Evolutionary conservation across 768 basidiomycete species (phyloP), one percentile per base, ranked within the genome.

Genomic region (Suillus paluster): DNA sequence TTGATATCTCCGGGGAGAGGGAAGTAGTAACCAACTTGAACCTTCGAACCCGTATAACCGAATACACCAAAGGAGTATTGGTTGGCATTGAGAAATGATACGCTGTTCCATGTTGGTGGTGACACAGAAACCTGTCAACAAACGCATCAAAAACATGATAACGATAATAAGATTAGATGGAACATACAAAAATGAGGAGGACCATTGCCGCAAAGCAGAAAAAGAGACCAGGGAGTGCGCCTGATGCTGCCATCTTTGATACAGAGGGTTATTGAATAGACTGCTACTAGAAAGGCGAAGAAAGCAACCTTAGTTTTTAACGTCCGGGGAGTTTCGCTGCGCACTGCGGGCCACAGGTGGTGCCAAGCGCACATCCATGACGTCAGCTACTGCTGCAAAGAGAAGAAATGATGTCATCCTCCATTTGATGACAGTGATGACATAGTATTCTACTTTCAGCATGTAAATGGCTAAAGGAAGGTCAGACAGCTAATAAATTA

Each of bases 181-280:
- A 48, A 80, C 86, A 39, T 75, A 91, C 91, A 66, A 91, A 85
- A 66, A 89, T 76, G 45, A 93, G 84, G 27, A 91, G 79, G 8
- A 86, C 83, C 72, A 84, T 86, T 0, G 90, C 92, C 12, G 84
- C 82, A 69, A 92, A 88, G 73, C 84, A 86, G 66, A 91, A 82
- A 67, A 92, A 82, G 60, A 93, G 76, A 34, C 90, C 91, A 65
- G 90, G 90, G 42, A 85, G 48, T 34, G 90, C 89, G 65, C 87
- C 81, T 57, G 82, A 80, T 66, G 86, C 83, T 52, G 81, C 79
- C 84, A 87, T 84, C 7, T 59, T n/a, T 59, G 41, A 64, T 48
- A 55, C 34, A 30, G 42, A 49, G 60, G 58, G 45, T 33, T 5
- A 30, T 19, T 41, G 52, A 42, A 38, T 30, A 61, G 41, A 41